phyloP scores from a whole-genome alignment of 2,329 filamentous ascomycete genomes.

The Hansfordia pulvinata region DNA sequence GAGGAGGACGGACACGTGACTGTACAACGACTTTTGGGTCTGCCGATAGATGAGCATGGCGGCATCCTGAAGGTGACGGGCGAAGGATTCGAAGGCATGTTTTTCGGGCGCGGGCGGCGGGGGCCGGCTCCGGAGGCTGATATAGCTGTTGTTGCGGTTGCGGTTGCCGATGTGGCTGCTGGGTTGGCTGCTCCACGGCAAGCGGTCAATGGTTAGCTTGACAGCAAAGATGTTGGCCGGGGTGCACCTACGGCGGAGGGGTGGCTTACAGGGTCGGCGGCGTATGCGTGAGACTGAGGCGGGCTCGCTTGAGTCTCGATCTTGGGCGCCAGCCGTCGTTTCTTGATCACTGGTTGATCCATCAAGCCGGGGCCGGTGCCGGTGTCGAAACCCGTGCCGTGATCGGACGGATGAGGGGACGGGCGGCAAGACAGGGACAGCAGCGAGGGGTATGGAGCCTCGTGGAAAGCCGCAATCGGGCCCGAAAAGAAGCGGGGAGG shows the following conservation, averaged over 20 bases:
- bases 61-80: constrained; percentile 53
- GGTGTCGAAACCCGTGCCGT: too few relatives aligned
- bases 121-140: constrained; percentile 11
- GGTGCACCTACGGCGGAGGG: constrained; percentile 6
- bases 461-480: too few relatives aligned
- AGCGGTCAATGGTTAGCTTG: too few relatives aligned
- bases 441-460: too few relatives aligned
- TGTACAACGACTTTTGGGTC: constrained; percentile 43
- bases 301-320: constrained; percentile 17
- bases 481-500: too few relatives aligned
- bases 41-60: constrained; percentile 54
- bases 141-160: constrained; percentile 8
- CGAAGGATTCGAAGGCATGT: constrained; percentile 53
- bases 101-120: constrained; percentile 25
- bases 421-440: too few relatives aligned
- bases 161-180: too few relatives aligned
- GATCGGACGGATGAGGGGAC: too few relatives aligned
- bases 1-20: constrained; percentile 44
- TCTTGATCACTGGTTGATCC: constrained; percentile 25
- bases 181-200: too few relatives aligned
- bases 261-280: constrained; percentile 14
- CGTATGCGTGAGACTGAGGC: constrained; percentile 12
- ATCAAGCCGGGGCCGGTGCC: too few relatives aligned
- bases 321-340: constrained; percentile 22
- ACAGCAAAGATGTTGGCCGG: too few relatives aligned